A percentile compares a stretch with the other conserved stretches of the same genome.
phyloP scores from a whole-genome alignment of 768 basidiomycete species.

The Boletus pseudo-olivaceus region DNA sequence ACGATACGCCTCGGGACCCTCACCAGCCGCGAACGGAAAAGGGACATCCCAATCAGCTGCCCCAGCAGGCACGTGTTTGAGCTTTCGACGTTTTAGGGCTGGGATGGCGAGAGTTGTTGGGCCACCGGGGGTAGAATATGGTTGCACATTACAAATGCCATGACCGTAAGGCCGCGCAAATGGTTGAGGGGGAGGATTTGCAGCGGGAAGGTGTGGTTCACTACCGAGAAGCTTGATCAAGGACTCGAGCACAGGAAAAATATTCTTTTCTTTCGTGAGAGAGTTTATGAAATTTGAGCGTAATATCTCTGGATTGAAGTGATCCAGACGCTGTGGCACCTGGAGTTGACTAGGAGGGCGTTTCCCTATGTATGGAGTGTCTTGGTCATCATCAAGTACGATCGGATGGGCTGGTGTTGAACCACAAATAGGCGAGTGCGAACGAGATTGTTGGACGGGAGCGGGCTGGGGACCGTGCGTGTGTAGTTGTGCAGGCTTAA shows the following conservation, averaged over 20 bases:
- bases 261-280: slow-evolving; percentile 60
- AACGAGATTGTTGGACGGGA: slow-evolving; percentile 35
- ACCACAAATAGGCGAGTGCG: slow-evolving; percentile 42
- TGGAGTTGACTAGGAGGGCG: not conserved
- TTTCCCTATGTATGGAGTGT: slow-evolving; percentile 26
- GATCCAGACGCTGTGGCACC: slow-evolving; percentile 17
- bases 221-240: slow-evolving; percentile 54
- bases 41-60: slow-evolving; percentile 82
- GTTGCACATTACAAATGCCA: slow-evolving; percentile 2
- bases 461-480: slow-evolving; percentile 1
- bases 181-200: slow-evolving; percentile 4
- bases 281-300: slow-evolving; percentile 58
- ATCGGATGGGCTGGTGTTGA: slow-evolving; percentile 62
- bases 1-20: slow-evolving; percentile 66
- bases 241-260: slow-evolving; percentile 61
- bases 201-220: slow-evolving; percentile 23
- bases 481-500: slow-evolving; percentile 47
- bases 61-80: slow-evolving; percentile 70
- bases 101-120: slow-evolving; percentile 11
- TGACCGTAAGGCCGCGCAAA: slow-evolving; percentile 22
- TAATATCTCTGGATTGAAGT: slow-evolving; percentile 40
- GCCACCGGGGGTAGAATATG: not conserved
- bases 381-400: slow-evolving; percentile 58
- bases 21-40: slow-evolving; percentile 68
- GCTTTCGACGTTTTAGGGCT: slow-evolving; percentile 55